Percentiles rank a stretch among this genome's conserved stretches.
Evolutionary conservation across 2,329 filamentous ascomycete species (phyloP).

Genomic region (Ophiostoma ulmi): DNA sequence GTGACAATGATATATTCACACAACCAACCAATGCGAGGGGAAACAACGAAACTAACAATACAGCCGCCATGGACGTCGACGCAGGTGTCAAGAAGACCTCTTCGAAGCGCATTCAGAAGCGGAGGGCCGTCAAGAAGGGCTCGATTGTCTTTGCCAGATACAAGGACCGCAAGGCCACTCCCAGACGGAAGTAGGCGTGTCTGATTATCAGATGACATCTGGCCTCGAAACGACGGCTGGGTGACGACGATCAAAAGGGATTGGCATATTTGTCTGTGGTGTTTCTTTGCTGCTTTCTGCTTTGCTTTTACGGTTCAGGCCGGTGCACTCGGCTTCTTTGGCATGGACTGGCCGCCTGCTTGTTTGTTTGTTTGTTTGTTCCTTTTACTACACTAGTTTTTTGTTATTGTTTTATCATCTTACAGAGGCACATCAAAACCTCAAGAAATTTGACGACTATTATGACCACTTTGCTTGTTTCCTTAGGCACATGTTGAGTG

Average conservation of each 20-base stretch:
- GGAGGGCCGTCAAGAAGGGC: slow-evolving; percentile 47
- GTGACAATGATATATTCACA: not conserved
- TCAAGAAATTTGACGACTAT: slow-evolving; percentile 19
- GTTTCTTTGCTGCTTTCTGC: not conserved
- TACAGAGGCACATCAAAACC: not conserved
- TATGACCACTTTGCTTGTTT: slow-evolving; percentile 15
- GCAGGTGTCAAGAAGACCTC: slow-evolving; percentile 37
- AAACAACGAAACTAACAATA: not conserved
- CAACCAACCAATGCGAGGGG: not conserved
- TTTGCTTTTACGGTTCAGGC: not conserved
- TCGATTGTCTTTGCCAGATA: slow-evolving; percentile 58
- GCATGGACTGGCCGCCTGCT: slow-evolving; percentile 5
- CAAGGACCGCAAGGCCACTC: slow-evolving; percentile 46
- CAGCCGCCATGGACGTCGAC: slow-evolving; percentile 56
- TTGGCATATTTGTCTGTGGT: not conserved
- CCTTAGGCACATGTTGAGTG: not conserved
- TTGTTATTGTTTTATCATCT: not conserved
- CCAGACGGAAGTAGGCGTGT: slow-evolving; percentile 35
- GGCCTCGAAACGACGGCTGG: not conserved
- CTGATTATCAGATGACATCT: not conserved
- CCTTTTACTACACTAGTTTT: not conserved
- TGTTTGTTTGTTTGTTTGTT: slow-evolving; percentile 14
- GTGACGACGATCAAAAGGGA: not conserved
- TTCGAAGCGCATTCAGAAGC: slow-evolving; percentile 55
- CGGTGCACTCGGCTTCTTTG: slow-evolving; percentile 15